phyloP scores from a whole-genome alignment of 192 early-diverging fungal genomes.

The Podila epigama region DNA sequence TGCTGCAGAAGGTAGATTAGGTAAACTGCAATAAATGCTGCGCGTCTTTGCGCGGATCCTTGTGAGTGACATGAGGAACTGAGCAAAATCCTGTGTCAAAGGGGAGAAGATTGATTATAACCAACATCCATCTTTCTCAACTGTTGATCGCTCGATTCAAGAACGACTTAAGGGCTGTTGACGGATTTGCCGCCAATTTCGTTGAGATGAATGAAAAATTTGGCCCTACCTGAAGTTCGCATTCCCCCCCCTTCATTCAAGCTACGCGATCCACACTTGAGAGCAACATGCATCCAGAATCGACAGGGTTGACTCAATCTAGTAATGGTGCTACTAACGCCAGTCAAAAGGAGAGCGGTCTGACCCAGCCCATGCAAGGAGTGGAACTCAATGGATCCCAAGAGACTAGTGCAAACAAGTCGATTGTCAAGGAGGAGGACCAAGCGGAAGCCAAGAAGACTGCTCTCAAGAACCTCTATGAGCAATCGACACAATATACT shows the following conservation, averaged over 20 bases:
- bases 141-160: too few species aligned
- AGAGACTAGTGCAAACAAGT: not conserved
- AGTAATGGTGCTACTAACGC: too few species aligned
- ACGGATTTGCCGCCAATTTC: slow-evolving; percentile 31
- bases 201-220: not conserved
- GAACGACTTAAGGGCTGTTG: too few species aligned
- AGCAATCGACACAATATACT: slow-evolving; percentile 76
- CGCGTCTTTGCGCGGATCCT: slow-evolving; percentile 7
- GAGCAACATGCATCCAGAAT: too few species aligned
- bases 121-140: not conserved
- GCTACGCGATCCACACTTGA: too few species aligned
- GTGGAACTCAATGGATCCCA: not conserved
- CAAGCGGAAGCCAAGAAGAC: slow-evolving; percentile 8
- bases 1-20: not conserved
- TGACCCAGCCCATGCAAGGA: not conserved
- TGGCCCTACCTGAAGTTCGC: too few species aligned
- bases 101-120: not conserved
- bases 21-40: not conserved
- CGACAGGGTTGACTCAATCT: too few species aligned
- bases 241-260: too few species aligned
- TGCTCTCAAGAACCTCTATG: slow-evolving; percentile 56
- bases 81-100: not conserved
- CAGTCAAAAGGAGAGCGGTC: too few species aligned
- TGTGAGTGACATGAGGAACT: slow-evolving; percentile 11
- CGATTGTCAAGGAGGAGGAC: not conserved